Evolutionary conservation across 1,284 basidiomycete species (phyloP).

Genomic region (Heliocybe sulcata): DNA sequence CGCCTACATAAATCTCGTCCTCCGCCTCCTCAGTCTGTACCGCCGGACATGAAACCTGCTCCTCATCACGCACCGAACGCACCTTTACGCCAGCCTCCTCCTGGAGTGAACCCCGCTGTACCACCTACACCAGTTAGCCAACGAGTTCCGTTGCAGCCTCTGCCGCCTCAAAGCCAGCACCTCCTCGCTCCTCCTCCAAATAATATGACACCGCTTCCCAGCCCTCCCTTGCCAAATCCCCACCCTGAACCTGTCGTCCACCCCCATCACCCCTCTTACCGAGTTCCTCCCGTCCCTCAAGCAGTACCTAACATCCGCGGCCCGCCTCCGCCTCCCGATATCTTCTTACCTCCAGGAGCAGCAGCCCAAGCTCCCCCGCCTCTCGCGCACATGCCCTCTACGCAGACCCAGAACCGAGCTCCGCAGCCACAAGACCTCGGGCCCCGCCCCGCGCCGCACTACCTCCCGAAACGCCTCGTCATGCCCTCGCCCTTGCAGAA

Average conservation of each 20-base stretch:
- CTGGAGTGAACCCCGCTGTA: background rate
- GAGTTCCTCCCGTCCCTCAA: background rate
- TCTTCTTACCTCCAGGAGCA: background rate
- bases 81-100: background rate
- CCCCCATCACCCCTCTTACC: background rate
- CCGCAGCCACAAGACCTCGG: background rate
- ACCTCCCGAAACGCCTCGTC: slow-evolving; percentile 54
- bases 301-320: background rate
- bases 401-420: background rate
- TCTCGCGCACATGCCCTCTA: background rate
- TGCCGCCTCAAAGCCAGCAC: background rate
- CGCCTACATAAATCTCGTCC: background rate
- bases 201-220: no score
- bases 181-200: background rate
- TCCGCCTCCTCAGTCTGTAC: background rate
- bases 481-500: slow-evolving; percentile 51
- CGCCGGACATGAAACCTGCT: background rate
- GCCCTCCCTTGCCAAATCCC: background rate
- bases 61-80: background rate
- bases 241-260: background rate
- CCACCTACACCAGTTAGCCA: background rate
- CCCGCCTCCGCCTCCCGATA: background rate
- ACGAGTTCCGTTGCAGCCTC: background rate
- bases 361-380: no score
- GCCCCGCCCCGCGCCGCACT: slow-evolving; percentile 25